Percentiles rank a stretch among this genome's conserved stretches.
Evolutionary conservation across 352 stramenopile genomes (phyloP).

Genomic region (Phytophthora meadii): DNA sequence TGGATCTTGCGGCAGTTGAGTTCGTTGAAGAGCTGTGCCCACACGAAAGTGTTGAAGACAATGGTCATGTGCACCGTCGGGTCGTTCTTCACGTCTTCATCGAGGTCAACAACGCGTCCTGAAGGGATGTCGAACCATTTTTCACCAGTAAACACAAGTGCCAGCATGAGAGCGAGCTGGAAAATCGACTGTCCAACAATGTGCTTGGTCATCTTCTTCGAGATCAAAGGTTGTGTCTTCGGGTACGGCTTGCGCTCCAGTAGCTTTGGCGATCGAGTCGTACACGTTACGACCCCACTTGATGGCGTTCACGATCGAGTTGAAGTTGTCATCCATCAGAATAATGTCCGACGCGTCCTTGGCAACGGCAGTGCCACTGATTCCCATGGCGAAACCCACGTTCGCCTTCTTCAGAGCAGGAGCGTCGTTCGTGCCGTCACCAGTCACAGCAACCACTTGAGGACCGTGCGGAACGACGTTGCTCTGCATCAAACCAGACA

Average conservation of each 20-base stretch:
- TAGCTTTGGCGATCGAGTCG: conserved; percentile 95
- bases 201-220: conserved; percentile 94
- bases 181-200: conserved; percentile 93
- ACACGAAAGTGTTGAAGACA: conserved; percentile 98
- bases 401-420: conserved; percentile 95
- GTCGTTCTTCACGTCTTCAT: conserved; percentile 54
- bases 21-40: conserved; percentile 93
- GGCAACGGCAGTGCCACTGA: conserved; percentile 93
- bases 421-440: conserved; percentile 96
- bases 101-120: conserved; percentile 43
- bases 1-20: conserved; percentile 87
- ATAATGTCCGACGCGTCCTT: conserved; percentile 97
- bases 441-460: conserved; percentile 96
- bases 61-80: conserved; percentile 94
- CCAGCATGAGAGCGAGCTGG: conserved; percentile 90
- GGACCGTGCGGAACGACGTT: conserved; percentile 57
- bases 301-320: conserved; percentile 95
- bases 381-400: conserved; percentile 96
- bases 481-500: conserved; percentile 68
- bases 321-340: conserved; percentile 96
- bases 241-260: conserved; percentile 93
- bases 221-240: conserved; percentile 91
- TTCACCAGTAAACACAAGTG: conserved; percentile 80
- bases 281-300: conserved; percentile 97
- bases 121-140: conserved; percentile 60